Conservation (phyloP, 805 yeast species). For the Candida orba region DNA sequence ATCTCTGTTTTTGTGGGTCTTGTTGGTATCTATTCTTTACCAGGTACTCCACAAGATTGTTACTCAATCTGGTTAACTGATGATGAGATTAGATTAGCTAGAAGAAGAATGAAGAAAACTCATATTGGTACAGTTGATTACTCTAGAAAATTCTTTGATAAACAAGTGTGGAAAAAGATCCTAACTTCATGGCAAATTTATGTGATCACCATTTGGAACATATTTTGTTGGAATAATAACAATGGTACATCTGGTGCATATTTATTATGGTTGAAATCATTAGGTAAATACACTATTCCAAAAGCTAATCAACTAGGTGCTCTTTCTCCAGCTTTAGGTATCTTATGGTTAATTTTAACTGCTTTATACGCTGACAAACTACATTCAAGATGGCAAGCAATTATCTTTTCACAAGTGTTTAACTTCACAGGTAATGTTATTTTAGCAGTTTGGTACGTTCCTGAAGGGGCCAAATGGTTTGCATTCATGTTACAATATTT, state of each 20-base stretch:
- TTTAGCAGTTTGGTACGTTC: conserved; percentile 46
- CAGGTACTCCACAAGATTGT: conserved; percentile 61
- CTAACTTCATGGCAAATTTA: conserved; percentile 53
- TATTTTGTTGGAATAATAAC: conserved; percentile 50
- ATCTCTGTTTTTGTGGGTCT: conserved; percentile 32
- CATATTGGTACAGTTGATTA: conserved; percentile 25
- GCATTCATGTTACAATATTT: conserved; percentile 32
- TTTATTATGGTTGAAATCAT: conserved; percentile 42
- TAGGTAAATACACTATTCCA: conserved; percentile 30
- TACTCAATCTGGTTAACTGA: conserved; percentile 48
- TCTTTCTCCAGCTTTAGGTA: conserved; percentile 29
- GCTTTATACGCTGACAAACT: conserved; percentile 28
- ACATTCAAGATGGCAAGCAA: conserved; percentile 31
- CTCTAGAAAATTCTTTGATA: conserved; percentile 31
- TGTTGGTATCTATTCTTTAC: conserved; percentile 30
- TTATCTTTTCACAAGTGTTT: conserved; percentile 37
- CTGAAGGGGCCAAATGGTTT: conserved; percentile 47
- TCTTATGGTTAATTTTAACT: conserved; percentile 7
- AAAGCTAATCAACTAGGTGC: conserved; percentile 38
- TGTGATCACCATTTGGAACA: conserved; percentile 42
- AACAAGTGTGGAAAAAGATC: conserved; percentile 44
- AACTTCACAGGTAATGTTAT: conserved; percentile 41
- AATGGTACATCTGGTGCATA: conserved; percentile 40
- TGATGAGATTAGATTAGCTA: conserved; percentile 48
- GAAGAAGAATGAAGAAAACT: conserved; percentile 33